phyloP scores from a whole-genome alignment of 495 filamentous ascomycete species.

The Letharia columbiana region DNA sequence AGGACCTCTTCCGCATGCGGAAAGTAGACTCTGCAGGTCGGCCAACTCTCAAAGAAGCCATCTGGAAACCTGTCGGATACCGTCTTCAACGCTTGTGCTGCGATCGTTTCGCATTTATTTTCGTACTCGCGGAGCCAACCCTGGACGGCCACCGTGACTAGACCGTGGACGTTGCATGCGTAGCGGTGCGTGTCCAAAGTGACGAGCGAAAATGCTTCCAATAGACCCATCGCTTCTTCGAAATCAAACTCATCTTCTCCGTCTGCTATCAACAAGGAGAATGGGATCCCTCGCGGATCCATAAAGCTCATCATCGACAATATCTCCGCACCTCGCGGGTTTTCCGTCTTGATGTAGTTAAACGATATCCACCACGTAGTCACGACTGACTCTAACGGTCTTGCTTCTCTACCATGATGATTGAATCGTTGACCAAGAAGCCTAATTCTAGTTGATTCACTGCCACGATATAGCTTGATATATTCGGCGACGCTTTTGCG shows the following conservation, averaged over 20 bases:
- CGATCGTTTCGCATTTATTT: slow-evolving; percentile 13
- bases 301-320: slow-evolving; percentile 29
- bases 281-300: slow-evolving; percentile 33
- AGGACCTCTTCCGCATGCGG: slow-evolving; percentile 28
- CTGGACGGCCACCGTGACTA: slow-evolving; percentile 26
- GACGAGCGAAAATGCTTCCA: slow-evolving; percentile 12
- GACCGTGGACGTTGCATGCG: slow-evolving; percentile 13
- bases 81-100: slow-evolving; percentile 11
- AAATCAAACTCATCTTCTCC: slow-evolving; percentile 21
- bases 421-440: slow-evolving; percentile 5
- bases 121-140: slow-evolving; percentile 23
- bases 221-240: slow-evolving; percentile 9
- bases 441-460: neutral
- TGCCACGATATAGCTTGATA: slow-evolving; percentile 8
- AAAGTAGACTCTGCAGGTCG: slow-evolving; percentile 25
- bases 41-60: slow-evolving; percentile 29
- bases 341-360: slow-evolving; percentile 29
- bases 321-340: slow-evolving; percentile 27
- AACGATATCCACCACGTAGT: slow-evolving; percentile 41
- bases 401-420: slow-evolving; percentile 9
- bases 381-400: slow-evolving; percentile 28
- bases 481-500: slow-evolving; percentile 20
- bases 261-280: slow-evolving; percentile 21
- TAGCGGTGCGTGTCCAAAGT: slow-evolving; percentile 1
- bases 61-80: slow-evolving; percentile 18